These are phyloP conservation scores for Dactylis glomerata DNA, from an alignment of 176 grass and related monocot genomes.

Conservation along the genomic window DNA sequence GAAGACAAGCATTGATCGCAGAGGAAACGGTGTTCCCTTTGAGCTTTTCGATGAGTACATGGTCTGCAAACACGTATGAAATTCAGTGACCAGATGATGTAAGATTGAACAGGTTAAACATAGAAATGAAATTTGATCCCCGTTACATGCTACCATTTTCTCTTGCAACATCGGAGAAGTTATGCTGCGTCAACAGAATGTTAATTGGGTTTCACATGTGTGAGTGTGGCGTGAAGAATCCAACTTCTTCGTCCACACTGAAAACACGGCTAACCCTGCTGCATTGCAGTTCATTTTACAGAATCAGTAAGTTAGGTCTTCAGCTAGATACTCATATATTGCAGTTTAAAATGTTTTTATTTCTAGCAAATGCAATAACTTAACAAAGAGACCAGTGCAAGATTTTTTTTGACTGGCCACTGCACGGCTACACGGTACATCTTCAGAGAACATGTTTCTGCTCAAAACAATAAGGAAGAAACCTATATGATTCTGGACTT, in stretches of 20 bases:
- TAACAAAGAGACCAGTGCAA: background rate
- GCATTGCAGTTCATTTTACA: background rate
- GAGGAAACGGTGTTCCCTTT: slow-evolving; percentile 45
- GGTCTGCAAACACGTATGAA: slow-evolving; percentile 44
- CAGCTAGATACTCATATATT: background rate
- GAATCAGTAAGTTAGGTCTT: background rate
- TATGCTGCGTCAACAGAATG: slow-evolving; percentile 18
- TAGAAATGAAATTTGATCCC: background rate
- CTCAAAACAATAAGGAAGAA: background rate
- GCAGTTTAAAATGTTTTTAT: background rate
- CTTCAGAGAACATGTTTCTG: background rate
- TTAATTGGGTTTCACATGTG: background rate
- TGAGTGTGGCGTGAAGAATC: background rate
- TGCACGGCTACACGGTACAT: background rate
- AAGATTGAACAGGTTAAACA: background rate
- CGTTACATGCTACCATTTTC: slow-evolving; percentile 51
- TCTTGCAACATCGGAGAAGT: background rate
- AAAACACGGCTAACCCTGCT: slow-evolving; percentile 10
- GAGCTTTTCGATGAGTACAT: slow-evolving; percentile 52
- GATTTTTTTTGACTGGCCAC: background rate
- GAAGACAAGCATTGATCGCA: slow-evolving; percentile 58
- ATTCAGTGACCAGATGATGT: background rate
- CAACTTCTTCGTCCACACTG: slow-evolving; percentile 35
- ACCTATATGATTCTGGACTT: background rate
- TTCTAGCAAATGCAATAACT: slow-evolving; percentile 6